Evolutionary conservation across 2,329 filamentous ascomycete species (phyloP), one percentile per base, ranked within the genome.

Genomic region (Westerdykella aurantiaca): DNA sequence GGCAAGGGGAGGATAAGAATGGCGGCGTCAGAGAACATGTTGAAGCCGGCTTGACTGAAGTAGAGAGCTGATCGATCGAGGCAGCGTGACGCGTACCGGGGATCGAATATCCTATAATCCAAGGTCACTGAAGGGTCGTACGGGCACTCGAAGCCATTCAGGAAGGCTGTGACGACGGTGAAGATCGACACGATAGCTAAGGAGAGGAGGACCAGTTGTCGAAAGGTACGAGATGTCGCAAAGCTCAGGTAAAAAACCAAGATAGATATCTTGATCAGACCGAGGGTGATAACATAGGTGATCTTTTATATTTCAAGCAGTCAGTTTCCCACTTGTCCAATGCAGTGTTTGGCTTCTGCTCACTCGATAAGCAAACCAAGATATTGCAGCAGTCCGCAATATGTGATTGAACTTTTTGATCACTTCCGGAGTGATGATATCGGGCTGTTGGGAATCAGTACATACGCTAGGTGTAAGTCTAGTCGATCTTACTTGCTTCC

Each of bases 191-290:
- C 50, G 29, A 55, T 37, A 6, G 23, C 44, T 6, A 57, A 52
- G n/a, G 44, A 44, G 11, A 48, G 44, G n/a, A 48, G 21, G 7
- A 57, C 50, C 4, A 59, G 40, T 12, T 47, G 40, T 6, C 53
- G 51, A 37, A 61, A 61, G 2, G 39, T 49, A 14, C 52, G 44
- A 14, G 50, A 45, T 12, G 57, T 55, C 5, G 57, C 56, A 34
- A 60, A 56, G 37, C 39, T 53, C 13, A 55, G 47, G 44, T 61
- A 61, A 41, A 61, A 61, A 2, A 49, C 42, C 1, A 61, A 49
- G 21, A 61, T 56, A 2, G 53, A 59, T 23, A 61, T 38, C 41
- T 63, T 62, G 34, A 61, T 50, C 17, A 59, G 37, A 13, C 46
- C 50, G 21, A 57, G 54, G 14, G 49, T 49, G 23, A 52, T 46